Conservation (phyloP, 140 eudicot species). For the Stevia rebaudiana region DNA sequence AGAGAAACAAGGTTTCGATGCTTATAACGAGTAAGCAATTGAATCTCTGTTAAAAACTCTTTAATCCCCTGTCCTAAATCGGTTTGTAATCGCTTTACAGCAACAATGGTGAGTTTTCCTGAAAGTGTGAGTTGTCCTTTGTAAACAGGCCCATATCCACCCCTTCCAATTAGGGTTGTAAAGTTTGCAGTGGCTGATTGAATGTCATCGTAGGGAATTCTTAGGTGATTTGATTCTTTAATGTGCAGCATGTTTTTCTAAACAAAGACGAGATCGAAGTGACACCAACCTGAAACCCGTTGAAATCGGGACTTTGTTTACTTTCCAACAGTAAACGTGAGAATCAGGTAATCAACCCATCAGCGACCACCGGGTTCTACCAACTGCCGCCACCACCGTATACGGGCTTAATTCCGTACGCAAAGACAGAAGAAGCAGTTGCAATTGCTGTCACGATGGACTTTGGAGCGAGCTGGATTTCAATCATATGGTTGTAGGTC, state of each 20-base stretch:
- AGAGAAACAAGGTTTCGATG: not conserved
- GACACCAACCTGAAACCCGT: too few relatives aligned
- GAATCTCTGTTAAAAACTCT: constrained; percentile 8
- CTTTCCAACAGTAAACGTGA: too few relatives aligned
- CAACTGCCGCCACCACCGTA: too few relatives aligned
- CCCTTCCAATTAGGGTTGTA: not conserved
- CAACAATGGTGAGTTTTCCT: not conserved
- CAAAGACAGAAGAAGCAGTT: too few relatives aligned
- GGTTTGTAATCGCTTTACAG: not conserved
- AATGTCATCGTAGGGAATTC: not conserved
- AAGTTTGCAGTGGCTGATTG: not conserved
- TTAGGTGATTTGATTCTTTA: not conserved
- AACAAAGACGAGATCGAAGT: too few relatives aligned
- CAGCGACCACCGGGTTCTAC: too few relatives aligned
- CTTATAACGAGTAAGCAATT: constrained; percentile 10
- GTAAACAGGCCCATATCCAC: constrained; percentile 11
- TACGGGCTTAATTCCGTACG: too few relatives aligned
- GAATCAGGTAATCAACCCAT: too few relatives aligned
- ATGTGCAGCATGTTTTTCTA: not conserved
- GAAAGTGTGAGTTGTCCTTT: not conserved
- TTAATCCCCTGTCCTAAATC: not conserved
- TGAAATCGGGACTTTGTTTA: too few relatives aligned
- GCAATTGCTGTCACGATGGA: too few relatives aligned
- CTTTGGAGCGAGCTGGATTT: too few relatives aligned
- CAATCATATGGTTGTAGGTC: too few relatives aligned